Evolutionary conservation across 257 asterid genomes (phyloP).

Genomic region (Knoxia roxburghii): DNA sequence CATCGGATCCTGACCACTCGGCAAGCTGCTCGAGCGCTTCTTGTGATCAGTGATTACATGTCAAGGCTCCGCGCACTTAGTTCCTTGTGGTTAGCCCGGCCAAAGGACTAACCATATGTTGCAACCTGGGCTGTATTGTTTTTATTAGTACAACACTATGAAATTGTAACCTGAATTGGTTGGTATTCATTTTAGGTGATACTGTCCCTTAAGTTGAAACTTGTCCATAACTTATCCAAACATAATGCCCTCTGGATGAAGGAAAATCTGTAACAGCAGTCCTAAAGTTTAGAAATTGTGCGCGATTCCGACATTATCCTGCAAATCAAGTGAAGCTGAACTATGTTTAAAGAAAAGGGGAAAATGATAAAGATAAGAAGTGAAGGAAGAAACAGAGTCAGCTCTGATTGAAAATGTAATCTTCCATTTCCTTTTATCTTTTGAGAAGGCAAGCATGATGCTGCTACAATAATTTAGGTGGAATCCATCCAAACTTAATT

Average conservation of each 20-base stretch:
- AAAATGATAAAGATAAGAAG: not conserved
- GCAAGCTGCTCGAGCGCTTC: slow-evolving; percentile 90
- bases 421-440: not conserved
- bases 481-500: not conserved
- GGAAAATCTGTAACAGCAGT: too few species aligned
- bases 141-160: not conserved
- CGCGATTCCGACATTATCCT: too few species aligned
- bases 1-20: slow-evolving; percentile 81
- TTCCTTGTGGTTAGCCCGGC: slow-evolving; percentile 82
- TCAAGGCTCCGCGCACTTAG: slow-evolving; percentile 80
- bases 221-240: not conserved
- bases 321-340: too few species aligned
- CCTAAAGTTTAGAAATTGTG: too few species aligned
- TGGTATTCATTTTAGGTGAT: not conserved
- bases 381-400: too few species aligned
- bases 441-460: not conserved
- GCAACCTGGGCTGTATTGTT: not conserved
- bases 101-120: slow-evolving; percentile 40
- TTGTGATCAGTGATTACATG: slow-evolving; percentile 73
- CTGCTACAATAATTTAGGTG: not conserved
- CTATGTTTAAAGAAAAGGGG: not conserved
- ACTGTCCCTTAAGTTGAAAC: not conserved
- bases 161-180: not conserved
- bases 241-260: too few species aligned
- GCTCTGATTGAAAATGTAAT: not conserved